Evolutionary conservation across 2,329 filamentous ascomycete species (phyloP).

Genomic region (Arthrobotrys sinensis): DNA sequence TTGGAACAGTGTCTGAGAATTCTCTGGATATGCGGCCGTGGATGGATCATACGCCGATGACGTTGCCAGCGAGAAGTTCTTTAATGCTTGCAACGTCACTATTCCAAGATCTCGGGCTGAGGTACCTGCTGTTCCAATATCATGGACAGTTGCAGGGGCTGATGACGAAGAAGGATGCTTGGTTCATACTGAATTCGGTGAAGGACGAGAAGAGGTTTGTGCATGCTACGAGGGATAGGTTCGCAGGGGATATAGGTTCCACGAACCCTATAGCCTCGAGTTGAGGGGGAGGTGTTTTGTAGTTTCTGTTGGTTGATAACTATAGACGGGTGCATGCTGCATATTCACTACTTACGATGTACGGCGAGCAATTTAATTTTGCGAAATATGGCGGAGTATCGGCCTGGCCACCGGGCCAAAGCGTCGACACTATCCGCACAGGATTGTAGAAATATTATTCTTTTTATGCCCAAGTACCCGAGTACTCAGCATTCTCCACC

Average conservation of each 20-base stretch:
- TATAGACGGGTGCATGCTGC: background rate
- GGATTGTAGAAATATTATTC: background rate
- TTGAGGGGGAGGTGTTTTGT: background rate
- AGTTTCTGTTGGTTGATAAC: slow-evolving; percentile 15
- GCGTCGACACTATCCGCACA: background rate
- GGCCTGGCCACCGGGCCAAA: background rate
- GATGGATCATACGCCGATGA: slow-evolving; percentile 99
- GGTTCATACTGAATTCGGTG: slow-evolving; percentile 88
- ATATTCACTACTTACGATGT: background rate
- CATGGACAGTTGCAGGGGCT: slow-evolving; percentile 85
- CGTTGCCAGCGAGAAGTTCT: slow-evolving; percentile 81
- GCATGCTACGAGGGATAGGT: slow-evolving; percentile 65
- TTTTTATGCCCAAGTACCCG: too few species aligned
- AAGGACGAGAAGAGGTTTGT: slow-evolving; percentile 72
- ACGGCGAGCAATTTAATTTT: background rate
- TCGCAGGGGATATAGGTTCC: slow-evolving; percentile 31
- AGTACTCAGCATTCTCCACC: too few species aligned
- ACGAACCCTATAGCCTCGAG: slow-evolving; percentile 27
- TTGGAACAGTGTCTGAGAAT: slow-evolving; percentile 46
- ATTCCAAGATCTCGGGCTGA: slow-evolving; percentile 92
- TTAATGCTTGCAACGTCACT: slow-evolving; percentile 90
- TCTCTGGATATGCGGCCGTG: slow-evolving; percentile 89
- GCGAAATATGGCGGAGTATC: slow-evolving; percentile 3
- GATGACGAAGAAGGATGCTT: slow-evolving; percentile 97
- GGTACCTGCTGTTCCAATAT: slow-evolving; percentile 90